phyloP scores from a whole-genome alignment of 805 yeast species.

The Isabelozyma rhagii region DNA sequence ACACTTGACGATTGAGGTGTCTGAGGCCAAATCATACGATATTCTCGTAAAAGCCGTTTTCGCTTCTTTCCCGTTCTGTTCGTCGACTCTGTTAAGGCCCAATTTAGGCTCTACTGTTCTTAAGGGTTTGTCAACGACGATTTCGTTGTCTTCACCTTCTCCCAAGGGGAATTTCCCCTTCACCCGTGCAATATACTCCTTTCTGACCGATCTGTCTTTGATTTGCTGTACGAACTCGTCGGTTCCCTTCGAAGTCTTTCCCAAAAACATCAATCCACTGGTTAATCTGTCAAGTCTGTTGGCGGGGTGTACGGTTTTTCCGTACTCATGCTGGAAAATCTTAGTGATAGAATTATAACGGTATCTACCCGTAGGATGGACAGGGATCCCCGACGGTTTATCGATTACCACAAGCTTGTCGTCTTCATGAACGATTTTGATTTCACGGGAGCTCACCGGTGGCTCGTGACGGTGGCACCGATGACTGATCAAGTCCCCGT shows the following conservation, averaged over 20 bases:
- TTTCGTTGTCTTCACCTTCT: constrained; percentile 24
- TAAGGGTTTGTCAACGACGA: constrained; percentile 65
- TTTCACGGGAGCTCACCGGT: constrained; percentile 58
- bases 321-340: constrained; percentile 68
- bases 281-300: constrained; percentile 88
- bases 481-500: constrained; percentile 83
- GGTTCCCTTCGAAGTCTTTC: constrained; percentile 77
- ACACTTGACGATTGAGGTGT: constrained; percentile 73
- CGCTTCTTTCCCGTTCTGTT: constrained; percentile 62
- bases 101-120: constrained; percentile 70
- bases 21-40: constrained; percentile 56
- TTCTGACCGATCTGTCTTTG: constrained; percentile 68
- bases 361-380: constrained; percentile 90
- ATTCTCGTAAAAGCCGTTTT: constrained; percentile 65
- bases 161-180: constrained; percentile 74
- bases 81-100: constrained; percentile 56
- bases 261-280: constrained; percentile 90
- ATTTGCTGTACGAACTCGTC: constrained; percentile 70
- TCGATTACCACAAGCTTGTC: constrained; percentile 79
- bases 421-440: constrained; percentile 69
- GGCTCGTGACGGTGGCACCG: constrained; percentile 89
- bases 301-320: constrained; percentile 67
- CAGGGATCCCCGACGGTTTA: constrained; percentile 93
- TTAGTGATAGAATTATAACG: constrained; percentile 73
- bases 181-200: constrained; percentile 85